These are phyloP conservation scores for Sphagnum fallax DNA, from an alignment of 228 moss, liverwort and hornwort genomes.

Conservation along the genomic window DNA sequence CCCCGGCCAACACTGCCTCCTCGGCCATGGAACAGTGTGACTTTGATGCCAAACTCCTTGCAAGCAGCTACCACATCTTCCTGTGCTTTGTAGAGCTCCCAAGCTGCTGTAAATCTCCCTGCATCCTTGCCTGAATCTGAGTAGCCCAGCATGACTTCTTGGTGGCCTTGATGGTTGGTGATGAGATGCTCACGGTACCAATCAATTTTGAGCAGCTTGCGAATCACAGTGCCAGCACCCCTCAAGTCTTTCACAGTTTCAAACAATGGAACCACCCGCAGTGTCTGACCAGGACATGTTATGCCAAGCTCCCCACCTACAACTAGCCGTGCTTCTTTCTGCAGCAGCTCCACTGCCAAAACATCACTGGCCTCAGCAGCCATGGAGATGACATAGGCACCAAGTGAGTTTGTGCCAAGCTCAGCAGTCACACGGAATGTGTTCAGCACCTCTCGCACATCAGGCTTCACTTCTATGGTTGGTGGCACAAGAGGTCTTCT, in stretches of 20 bases:
- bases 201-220: slow-evolving; percentile 64
- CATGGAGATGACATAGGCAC: slow-evolving; percentile 89
- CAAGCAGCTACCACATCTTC: slow-evolving; percentile 77
- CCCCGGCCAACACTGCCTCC: slow-evolving; percentile 87
- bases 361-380: slow-evolving; percentile 82
- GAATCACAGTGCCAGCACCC: slow-evolving; percentile 67
- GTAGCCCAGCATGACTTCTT: slow-evolving; percentile 93
- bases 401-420: slow-evolving; percentile 72
- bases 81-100: slow-evolving; percentile 89
- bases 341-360: slow-evolving; percentile 73
- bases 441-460: slow-evolving; percentile 68
- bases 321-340: slow-evolving; percentile 74
- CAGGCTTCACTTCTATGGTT: slow-evolving; percentile 65
- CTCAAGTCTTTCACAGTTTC: slow-evolving; percentile 84
- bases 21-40: slow-evolving; percentile 76
- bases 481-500: slow-evolving; percentile 78
- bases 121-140: slow-evolving; percentile 92
- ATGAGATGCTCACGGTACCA: slow-evolving; percentile 80
- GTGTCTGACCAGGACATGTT: slow-evolving; percentile 43
- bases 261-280: slow-evolving; percentile 82
- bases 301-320: slow-evolving; percentile 70
- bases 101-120: slow-evolving; percentile 71
- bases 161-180: slow-evolving; percentile 63
- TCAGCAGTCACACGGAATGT: slow-evolving; percentile 76
- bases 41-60: slow-evolving; percentile 69